These are phyloP conservation scores for Endothia cerciana DNA, from an alignment of 2,329 filamentous ascomycete species.

Conservation along the genomic window DNA sequence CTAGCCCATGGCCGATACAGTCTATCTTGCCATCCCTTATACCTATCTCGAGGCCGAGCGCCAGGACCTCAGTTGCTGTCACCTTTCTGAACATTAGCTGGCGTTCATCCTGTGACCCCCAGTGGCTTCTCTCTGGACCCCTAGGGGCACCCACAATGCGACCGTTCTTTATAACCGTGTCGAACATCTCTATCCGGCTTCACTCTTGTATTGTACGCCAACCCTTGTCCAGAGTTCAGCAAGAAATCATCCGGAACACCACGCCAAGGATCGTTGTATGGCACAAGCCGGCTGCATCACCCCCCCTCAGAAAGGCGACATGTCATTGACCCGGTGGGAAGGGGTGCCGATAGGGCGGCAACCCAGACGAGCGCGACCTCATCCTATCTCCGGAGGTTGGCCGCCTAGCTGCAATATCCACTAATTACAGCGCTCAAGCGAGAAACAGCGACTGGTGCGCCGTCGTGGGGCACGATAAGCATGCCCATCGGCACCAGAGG, in stretches of 20 bases:
- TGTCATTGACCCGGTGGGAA: not conserved
- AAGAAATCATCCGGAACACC: not conserved
- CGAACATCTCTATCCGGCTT: slow-evolving; percentile 31
- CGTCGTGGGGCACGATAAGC: not conserved
- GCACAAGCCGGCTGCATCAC: too few relatives aligned
- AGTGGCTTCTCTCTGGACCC: not conserved
- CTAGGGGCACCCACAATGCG: slow-evolving; percentile 31
- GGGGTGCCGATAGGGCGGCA: not conserved
- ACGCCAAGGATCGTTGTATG: not conserved
- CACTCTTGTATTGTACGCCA: not conserved
- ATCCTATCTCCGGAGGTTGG: not conserved
- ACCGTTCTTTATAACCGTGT: slow-evolving; percentile 34
- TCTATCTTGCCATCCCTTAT: slow-evolving; percentile 50
- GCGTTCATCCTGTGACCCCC: not conserved
- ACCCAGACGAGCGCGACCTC: not conserved
- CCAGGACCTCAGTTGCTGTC: slow-evolving; percentile 50
- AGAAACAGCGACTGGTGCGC: not conserved
- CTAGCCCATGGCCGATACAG: slow-evolving; percentile 46
- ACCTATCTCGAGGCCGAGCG: slow-evolving; percentile 49
- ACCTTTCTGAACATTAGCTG: slow-evolving; percentile 38
- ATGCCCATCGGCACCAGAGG: slow-evolving; percentile 5
- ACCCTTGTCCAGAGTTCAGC: not conserved
- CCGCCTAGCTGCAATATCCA: too few relatives aligned
- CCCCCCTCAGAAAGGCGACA: too few relatives aligned
- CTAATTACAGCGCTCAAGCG: not conserved